Conservation (phyloP, 1,284 basidiomycete species). For the Meira nashicola region DNA sequence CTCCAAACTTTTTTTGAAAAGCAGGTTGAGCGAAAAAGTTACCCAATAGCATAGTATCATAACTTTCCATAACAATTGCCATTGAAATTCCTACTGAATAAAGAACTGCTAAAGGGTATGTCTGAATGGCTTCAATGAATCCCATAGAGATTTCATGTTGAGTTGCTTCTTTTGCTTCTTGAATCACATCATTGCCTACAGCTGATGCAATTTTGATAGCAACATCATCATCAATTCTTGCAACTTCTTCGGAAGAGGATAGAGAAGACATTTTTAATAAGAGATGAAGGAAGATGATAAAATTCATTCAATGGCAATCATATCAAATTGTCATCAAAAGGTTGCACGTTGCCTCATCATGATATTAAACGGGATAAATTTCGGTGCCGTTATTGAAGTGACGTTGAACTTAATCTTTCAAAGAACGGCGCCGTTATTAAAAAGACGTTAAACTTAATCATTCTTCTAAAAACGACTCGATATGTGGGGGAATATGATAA, state of each 20-base stretch:
- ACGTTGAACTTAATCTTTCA: too few species aligned
- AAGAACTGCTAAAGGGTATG: conserved; percentile 56
- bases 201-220: conserved; percentile 31
- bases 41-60: conserved; percentile 47
- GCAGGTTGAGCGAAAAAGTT: conserved; percentile 54
- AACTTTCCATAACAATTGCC: conserved; percentile 57
- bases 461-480: too few species aligned
- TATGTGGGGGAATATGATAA: too few species aligned
- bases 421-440: too few species aligned
- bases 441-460: too few species aligned
- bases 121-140: conserved; percentile 52
- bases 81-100: conserved; percentile 56
- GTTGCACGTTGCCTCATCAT: too few species aligned
- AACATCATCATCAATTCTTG: conserved; percentile 31
- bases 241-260: conserved; percentile 18
- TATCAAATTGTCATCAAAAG: too few species aligned
- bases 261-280: neutral
- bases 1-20: conserved; percentile 48
- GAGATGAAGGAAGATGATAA: too few species aligned
- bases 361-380: too few species aligned
- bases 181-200: conserved; percentile 47
- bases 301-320: too few species aligned
- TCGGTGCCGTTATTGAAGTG: too few species aligned
- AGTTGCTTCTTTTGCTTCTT: conserved; percentile 54
- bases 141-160: conserved; percentile 54